These are phyloP conservation scores for Trichophyton schoenleinii DNA, from an alignment of 2,329 filamentous ascomycete species.

Conservation along the genomic window DNA sequence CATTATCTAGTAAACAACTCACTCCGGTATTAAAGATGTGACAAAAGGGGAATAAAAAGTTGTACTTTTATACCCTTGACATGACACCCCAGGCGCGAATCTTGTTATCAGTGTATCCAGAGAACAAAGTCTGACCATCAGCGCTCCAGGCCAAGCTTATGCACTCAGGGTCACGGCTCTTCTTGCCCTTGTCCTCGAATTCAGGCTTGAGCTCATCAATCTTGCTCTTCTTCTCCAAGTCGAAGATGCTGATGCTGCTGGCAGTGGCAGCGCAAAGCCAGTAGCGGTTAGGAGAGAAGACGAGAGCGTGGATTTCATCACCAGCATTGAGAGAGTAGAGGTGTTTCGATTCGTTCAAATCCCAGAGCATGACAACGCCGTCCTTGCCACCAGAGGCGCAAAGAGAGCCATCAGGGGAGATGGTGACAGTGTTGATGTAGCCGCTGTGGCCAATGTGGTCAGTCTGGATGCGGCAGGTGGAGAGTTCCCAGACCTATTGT, in stretches of 20 bases:
- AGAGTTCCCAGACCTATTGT: conserved; percentile 91
- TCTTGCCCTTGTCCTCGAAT: conserved; percentile 92
- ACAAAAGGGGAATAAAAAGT: not conserved
- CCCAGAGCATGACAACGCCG: conserved; percentile 99
- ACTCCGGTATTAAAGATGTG: conserved; percentile 5
- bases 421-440: conserved; percentile 99
- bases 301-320: conserved; percentile 99
- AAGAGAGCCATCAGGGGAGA: conserved; percentile 97
- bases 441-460: conserved; percentile 99
- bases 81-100: conserved; percentile 87
- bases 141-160: conserved; percentile 94
- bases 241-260: conserved; percentile 99
- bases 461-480: conserved; percentile 98
- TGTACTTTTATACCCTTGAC: not conserved
- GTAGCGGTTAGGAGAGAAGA: conserved; percentile 99
- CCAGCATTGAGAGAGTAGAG: conserved; percentile 98
- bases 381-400: conserved; percentile 99
- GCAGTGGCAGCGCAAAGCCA: conserved; percentile 98
- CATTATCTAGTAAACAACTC: conserved; percentile 6
- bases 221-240: conserved; percentile 99
- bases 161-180: conserved; percentile 97
- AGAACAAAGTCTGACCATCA: conserved; percentile 97
- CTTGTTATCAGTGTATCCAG: conserved; percentile 99
- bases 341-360: conserved; percentile 99
- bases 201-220: conserved; percentile 99